Evolutionary conservation across 192 early-diverging fungal genomes (phyloP).

Genomic region (Piromyces finnis): DNA sequence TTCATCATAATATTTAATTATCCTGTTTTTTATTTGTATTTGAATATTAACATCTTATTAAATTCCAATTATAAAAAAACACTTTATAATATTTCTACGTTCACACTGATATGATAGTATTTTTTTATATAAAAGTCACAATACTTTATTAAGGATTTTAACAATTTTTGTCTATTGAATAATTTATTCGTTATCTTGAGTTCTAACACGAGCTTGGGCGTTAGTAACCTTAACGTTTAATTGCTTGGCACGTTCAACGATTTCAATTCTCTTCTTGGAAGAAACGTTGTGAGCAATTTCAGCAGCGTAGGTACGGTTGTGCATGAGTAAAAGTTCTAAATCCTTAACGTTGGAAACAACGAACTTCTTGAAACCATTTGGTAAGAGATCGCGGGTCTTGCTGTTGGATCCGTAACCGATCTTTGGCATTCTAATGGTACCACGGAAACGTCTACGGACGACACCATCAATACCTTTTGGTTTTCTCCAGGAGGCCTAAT

Average conservation of each 20-base stretch:
- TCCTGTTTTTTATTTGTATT: too few relatives aligned
- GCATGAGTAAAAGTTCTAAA: conserved; percentile 93
- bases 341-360: conserved; percentile 77
- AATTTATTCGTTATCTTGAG: neutral
- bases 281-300: conserved; percentile 97
- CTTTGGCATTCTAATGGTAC: conserved; percentile 93
- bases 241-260: conserved; percentile 87
- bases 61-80: too few relatives aligned
- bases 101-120: neutral
- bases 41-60: too few relatives aligned
- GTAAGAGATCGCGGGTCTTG: conserved; percentile 89
- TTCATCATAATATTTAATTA: too few relatives aligned
- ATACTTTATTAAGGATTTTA: neutral
- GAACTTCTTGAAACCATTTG: conserved; percentile 99
- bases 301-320: conserved; percentile 97
- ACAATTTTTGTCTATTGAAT: neutral
- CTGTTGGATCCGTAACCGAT: conserved; percentile 98
- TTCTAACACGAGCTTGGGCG: conserved; percentile 30
- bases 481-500: conserved; percentile 92
- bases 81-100: neutral
- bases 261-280: conserved; percentile 79
- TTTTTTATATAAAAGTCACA: neutral
- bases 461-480: conserved; percentile 99
- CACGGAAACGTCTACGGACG: conserved; percentile 96
- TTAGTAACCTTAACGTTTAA: conserved; percentile 94